Conservation (phyloP, 2,329 filamentous ascomycete genomes). For the Emericellopsis atlantica region DNA sequence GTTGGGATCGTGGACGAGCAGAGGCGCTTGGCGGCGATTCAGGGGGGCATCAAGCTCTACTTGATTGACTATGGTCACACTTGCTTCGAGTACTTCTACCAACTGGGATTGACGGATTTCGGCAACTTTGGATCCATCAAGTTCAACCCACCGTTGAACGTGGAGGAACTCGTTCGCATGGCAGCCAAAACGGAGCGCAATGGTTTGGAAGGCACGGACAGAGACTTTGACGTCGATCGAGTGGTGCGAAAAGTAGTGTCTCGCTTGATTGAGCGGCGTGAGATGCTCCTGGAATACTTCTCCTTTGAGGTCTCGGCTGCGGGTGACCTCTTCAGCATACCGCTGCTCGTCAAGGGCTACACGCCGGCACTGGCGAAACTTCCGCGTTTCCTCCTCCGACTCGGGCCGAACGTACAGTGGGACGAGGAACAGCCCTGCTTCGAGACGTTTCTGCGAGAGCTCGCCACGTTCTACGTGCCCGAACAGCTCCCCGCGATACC, state of each 20-base stretch:
- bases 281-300: slow-evolving; percentile 92
- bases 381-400: slow-evolving; percentile 72
- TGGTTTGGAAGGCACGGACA: slow-evolving; percentile 22
- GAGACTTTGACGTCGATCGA: slow-evolving; percentile 52
- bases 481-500: slow-evolving; percentile 58
- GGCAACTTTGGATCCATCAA: slow-evolving; percentile 82
- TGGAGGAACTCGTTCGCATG: slow-evolving; percentile 59
- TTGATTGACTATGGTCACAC: slow-evolving; percentile 86
- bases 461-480: slow-evolving; percentile 83
- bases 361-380: slow-evolving; percentile 76
- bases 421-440: slow-evolving; percentile 76
- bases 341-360: slow-evolving; percentile 80
- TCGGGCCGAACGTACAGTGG: slow-evolving; percentile 88
- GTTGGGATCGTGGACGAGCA: slow-evolving; percentile 84
- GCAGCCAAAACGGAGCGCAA: slow-evolving; percentile 60
- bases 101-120: slow-evolving; percentile 88
- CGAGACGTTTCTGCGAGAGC: slow-evolving; percentile 67
- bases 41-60: slow-evolving; percentile 84
- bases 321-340: slow-evolving; percentile 67
- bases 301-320: slow-evolving; percentile 67
- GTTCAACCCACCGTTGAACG: slow-evolving; percentile 62
- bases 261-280: slow-evolving; percentile 61
- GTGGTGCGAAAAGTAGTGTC: slow-evolving; percentile 53
- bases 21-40: slow-evolving; percentile 80
- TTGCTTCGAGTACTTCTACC: slow-evolving; percentile 87